phyloP scores from a whole-genome alignment of 192 early-diverging fungal genomes.

The Backusella tarrabulga region DNA sequence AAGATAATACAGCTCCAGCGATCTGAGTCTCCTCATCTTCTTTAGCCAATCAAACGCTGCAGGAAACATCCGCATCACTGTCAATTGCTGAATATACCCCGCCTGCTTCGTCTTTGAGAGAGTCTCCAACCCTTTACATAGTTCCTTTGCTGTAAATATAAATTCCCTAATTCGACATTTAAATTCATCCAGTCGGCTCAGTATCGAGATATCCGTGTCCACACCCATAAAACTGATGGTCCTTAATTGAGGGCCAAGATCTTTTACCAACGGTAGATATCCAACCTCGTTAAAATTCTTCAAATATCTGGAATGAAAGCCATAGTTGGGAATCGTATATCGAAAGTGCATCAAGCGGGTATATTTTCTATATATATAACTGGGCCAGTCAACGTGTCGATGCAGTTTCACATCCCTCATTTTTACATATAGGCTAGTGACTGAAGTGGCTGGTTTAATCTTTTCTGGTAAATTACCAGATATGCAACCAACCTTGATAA shows the following conservation, averaged over 20 bases:
- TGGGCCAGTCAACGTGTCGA: not conserved
- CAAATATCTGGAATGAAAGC: constrained; percentile 1
- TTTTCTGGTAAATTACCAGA: not conserved
- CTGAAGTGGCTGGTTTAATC: not conserved
- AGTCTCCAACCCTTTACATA: not conserved
- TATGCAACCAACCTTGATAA: not conserved
- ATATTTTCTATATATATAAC: not conserved
- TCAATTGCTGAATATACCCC: not conserved
- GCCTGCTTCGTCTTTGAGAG: not conserved
- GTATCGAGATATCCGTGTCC: not conserved
- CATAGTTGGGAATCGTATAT: not conserved
- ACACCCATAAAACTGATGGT: not conserved
- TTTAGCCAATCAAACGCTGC: not conserved
- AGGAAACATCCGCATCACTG: not conserved
- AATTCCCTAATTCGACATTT: constrained; percentile 2
- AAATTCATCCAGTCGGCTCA: not conserved
- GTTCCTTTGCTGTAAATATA: not conserved
- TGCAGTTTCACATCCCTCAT: constrained; percentile 5
- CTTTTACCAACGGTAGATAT: not conserved
- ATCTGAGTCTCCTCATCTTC: not conserved
- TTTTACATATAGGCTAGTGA: not conserved
- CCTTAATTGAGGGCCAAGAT: not conserved
- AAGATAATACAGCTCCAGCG: not conserved
- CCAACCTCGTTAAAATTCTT: not conserved
- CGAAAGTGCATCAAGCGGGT: not conserved